Base-by-base conservation (phyloP, 108 stramenopile species). In the Skeletonema menzelii region DNA sequence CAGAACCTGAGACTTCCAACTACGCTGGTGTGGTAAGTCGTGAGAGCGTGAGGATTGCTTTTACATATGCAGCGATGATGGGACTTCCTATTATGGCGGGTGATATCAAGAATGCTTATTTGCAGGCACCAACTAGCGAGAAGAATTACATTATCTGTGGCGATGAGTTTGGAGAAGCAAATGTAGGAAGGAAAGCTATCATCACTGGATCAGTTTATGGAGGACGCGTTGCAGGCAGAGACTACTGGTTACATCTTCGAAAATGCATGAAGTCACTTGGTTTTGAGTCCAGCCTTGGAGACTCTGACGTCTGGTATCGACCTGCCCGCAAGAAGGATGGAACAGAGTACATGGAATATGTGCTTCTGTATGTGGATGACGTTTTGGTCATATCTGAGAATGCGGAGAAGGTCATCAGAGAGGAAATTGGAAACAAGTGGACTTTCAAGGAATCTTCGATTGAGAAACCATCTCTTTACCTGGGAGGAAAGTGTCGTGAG, bases 171-270 rank as follows among this genome's bases (percentile, higher is more conserved):
- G 85, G 85, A 56, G 8, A 75, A 8, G 80, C 81, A 40, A 65
- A 79, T 53, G 71, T 56, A 38, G 86, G 86, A 2, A 57, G 62
- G 27, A 8, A 44, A 12, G 82, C 84, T 3, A 22, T 77, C 1
- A 85, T 85, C 37, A 44, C 19, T 46, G 47, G 80, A 26, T 79
- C 84, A 10, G 19, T 87, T n/a, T 87, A 84, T 73, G 86, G 86
- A 11, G 65, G 59, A 0, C 75, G 82, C 37, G 53, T 64, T 12
- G 65, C 75, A 17, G 82, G 79, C 1, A 27, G 35, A 31, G 75
- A 65, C 38, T 86, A 65, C 63, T 32, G 85, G 55, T 55, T 60
- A 55, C 78, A 83, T 73, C 46, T 77, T 12, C 15, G 56, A 2
- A 69, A 38, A 19, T 80, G 76, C 37, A 83, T 86, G 83, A 13